A percentile compares a stretch with the other conserved stretches of the same genome.
phyloP scores from a whole-genome alignment of 305 asterid genomes.

The Fraxinus greggii region DNA sequence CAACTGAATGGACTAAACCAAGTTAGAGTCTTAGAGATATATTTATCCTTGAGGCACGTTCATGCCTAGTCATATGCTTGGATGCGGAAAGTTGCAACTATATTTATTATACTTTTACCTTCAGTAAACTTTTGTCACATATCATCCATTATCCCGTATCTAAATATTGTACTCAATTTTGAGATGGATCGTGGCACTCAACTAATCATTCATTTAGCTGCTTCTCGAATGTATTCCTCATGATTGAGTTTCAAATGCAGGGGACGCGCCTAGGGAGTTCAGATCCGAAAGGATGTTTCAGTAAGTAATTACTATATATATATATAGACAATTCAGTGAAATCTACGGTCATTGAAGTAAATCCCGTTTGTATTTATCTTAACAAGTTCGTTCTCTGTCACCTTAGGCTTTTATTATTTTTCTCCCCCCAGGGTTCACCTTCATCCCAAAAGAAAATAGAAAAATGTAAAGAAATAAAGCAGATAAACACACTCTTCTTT shows the following conservation, averaged over 20 bases:
- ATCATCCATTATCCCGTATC: neutral
- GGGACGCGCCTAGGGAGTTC: conserved; percentile 99
- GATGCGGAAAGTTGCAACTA: neutral
- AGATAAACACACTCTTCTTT: conserved; percentile 1
- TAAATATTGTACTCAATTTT: neutral
- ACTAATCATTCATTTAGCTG: neutral
- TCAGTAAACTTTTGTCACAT: neutral
- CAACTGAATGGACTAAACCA: neutral
- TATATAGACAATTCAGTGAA: conserved; percentile 16
- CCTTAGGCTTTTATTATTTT: conserved; percentile 2
- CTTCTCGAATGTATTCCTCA: conserved; percentile 17
- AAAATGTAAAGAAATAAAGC: neutral
- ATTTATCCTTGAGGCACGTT: neutral
- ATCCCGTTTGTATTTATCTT: conserved; percentile 16
- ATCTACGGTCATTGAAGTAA: conserved; percentile 16
- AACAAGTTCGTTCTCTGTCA: neutral
- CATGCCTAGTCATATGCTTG: neutral
- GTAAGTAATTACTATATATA: conserved; percentile 58
- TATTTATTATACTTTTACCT: neutral
- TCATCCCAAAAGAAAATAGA: conserved; percentile 8
- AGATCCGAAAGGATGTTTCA: conserved; percentile 98
- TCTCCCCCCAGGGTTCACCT: neutral
- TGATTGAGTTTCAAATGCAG: conserved; percentile 45
- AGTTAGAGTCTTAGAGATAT: neutral
- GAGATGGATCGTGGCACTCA: neutral